A percentile compares a stretch with the other conserved stretches of the same genome.
These are phyloP conservation scores for Musa acuminata DNA, from an alignment of 176 grass and related monocot genomes.

Conservation along the genomic window DNA sequence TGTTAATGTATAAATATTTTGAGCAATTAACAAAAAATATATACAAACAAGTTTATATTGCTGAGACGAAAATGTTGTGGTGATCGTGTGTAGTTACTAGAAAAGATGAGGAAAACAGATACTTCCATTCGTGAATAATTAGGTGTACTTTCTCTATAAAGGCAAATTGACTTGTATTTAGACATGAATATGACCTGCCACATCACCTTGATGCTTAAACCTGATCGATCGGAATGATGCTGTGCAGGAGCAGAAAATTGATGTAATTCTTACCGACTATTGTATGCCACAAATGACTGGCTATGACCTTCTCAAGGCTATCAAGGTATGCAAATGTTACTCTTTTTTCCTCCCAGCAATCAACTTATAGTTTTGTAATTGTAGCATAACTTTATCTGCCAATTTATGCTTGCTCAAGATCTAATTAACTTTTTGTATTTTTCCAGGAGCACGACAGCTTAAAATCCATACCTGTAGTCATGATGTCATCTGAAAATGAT, in stretches of 20 bases:
- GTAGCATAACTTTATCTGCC: background rate
- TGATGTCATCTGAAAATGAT: conserved; percentile 99
- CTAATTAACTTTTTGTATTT: background rate
- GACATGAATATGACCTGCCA: background rate
- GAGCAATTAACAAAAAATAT: no score
- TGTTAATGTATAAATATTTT: no score
- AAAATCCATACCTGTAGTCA: conserved; percentile 76
- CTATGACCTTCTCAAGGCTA: conserved; percentile 79
- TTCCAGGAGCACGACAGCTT: conserved; percentile 52
- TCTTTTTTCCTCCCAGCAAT: background rate
- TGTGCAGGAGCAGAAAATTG: conserved; percentile 69
- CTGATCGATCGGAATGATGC: conserved; percentile 6
- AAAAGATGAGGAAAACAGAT: no score
- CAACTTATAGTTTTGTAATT: background rate
- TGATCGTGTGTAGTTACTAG: no score
- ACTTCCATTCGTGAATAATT: no score
- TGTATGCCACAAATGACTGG: conserved; percentile 99
- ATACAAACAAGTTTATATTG: no score
- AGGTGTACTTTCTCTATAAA: no score
- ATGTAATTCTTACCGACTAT: conserved; percentile 95
- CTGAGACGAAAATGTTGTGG: no score
- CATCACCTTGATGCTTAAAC: background rate
- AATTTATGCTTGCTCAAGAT: background rate
- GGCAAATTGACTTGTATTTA: no score
- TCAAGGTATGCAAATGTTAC: conserved; percentile 56